phyloP scores from a whole-genome alignment of 2,329 filamentous ascomycete species.

The Paracoccidioides lutzii region DNA sequence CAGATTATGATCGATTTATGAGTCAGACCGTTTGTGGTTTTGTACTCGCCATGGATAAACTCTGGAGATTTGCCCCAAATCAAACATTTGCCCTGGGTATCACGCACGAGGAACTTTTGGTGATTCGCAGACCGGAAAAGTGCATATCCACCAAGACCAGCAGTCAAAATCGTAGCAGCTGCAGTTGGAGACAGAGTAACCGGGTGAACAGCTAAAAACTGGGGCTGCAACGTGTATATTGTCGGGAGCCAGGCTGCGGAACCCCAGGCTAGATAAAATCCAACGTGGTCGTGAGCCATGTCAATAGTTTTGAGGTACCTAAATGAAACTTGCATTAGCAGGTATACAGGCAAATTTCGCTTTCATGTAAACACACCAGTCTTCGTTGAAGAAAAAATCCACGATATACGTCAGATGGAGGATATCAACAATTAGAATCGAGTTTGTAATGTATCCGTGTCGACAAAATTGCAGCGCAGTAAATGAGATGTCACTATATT shows the following conservation, averaged over 20 bases:
- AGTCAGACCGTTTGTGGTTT: constrained; percentile 29
- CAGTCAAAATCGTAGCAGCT: constrained; percentile 17
- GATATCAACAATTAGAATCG: constrained; percentile 32
- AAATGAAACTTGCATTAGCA: background rate
- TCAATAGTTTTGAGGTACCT: constrained; percentile 34
- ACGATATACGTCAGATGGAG: constrained; percentile 36
- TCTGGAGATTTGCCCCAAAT: constrained; percentile 34
- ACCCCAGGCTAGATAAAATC: constrained; percentile 35
- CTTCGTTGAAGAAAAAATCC: constrained; percentile 39
- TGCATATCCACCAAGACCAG: constrained; percentile 29
- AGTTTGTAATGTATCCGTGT: constrained; percentile 29
- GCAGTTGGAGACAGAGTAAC: constrained; percentile 16
- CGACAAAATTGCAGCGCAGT: constrained; percentile 32
- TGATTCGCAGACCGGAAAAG: constrained; percentile 36
- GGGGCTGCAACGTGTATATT: constrained; percentile 37
- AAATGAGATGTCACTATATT: constrained; percentile 27
- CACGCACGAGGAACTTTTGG: constrained; percentile 33
- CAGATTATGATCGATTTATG: constrained; percentile 30
- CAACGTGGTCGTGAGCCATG: constrained; percentile 33
- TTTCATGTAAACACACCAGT: constrained; percentile 23
- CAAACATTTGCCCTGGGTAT: constrained; percentile 27
- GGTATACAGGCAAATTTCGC: background rate
- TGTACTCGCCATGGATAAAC: constrained; percentile 29
- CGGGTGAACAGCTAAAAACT: constrained; percentile 36
- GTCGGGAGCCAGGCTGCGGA: constrained; percentile 35